Evolutionary conservation across 768 basidiomycete genomes (phyloP).

Genomic region (Psilocybe subaeruginosa): DNA sequence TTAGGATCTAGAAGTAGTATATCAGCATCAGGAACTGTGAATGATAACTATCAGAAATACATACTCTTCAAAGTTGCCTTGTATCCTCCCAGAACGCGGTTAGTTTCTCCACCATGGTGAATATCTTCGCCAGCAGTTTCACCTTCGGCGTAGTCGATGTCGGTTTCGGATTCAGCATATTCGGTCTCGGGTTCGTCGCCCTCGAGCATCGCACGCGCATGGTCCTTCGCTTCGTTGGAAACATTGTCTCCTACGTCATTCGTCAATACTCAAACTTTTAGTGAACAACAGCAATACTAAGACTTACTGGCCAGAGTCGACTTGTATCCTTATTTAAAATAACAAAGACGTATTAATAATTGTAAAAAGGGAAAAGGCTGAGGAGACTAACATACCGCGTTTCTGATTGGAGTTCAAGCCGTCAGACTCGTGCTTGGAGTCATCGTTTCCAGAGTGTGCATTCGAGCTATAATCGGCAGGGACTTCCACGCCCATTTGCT

Average conservation of each 20-base stretch:
- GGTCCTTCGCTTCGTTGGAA: not conserved
- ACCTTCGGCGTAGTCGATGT: not conserved
- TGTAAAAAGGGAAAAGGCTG: not conserved
- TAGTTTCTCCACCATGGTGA: conserved; percentile 5
- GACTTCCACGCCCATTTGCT: conserved; percentile 29
- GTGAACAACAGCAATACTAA: not conserved
- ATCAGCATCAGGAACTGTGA: not conserved
- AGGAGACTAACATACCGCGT: not conserved
- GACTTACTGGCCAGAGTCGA: not conserved
- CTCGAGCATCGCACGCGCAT: not conserved
- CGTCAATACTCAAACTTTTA: not conserved
- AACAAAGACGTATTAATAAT: not conserved
- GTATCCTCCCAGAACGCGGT: conserved; percentile 30
- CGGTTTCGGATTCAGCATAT: not conserved
- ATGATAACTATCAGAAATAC: not conserved
- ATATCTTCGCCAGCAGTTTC: conserved; percentile 4
- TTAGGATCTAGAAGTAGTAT: conserved; percentile 20
- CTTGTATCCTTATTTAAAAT: not conserved
- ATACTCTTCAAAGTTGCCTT: conserved; percentile 36
- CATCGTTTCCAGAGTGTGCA: not conserved
- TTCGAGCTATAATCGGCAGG: conserved; percentile 1
- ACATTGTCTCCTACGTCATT: not conserved
- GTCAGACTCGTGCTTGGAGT: not conserved
- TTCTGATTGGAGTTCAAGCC: not conserved
- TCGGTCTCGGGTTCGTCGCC: not conserved